Percentiles rank a stretch among this genome's conserved stretches.
These are phyloP conservation scores for Mucor indicus DNA, from an alignment of 371 early-diverging fungal genomes.

Conservation along the genomic window DNA sequence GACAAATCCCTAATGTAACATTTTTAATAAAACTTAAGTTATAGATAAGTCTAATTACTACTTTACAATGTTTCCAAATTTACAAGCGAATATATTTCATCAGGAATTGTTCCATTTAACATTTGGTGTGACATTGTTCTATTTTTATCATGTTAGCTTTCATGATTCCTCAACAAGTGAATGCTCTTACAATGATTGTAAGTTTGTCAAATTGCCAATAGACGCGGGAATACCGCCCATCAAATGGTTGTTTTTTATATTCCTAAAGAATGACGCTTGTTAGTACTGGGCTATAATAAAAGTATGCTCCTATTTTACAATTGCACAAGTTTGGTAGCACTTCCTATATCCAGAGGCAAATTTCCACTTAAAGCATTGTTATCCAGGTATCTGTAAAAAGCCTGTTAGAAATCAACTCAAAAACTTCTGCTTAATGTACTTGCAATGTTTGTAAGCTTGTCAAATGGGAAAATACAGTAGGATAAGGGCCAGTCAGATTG, in stretches of 20 bases:
- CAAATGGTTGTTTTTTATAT: conserved; percentile 34
- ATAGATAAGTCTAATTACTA: neutral
- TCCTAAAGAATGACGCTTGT: conserved; percentile 14
- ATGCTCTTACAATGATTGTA: conserved; percentile 32
- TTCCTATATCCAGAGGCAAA: conserved; percentile 26
- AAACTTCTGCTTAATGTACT: neutral
- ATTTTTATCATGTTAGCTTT: neutral
- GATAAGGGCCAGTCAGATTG: conserved; percentile 33
- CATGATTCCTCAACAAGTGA: neutral
- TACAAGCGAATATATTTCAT: conserved; percentile 24
- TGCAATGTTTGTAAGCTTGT: conserved; percentile 24
- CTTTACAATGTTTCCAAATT: conserved; percentile 31
- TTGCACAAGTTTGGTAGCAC: conserved; percentile 13
- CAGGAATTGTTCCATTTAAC: conserved; percentile 42
- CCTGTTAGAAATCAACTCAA: neutral
- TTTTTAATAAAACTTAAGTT: neutral
- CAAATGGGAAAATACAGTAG: conserved; percentile 18
- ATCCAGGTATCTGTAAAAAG: conserved; percentile 23
- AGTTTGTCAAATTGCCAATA: conserved; percentile 30
- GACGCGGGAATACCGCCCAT: conserved; percentile 31
- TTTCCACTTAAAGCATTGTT: conserved; percentile 31
- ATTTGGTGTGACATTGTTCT: conserved; percentile 32
- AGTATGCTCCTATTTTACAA: conserved; percentile 24
- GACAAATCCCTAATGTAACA: conserved; percentile 41
- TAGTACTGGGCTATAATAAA: neutral